Evolutionary conservation across 1,284 basidiomycete genomes (phyloP), one percentile per base, ranked within the genome.

Genomic region (Acaromyces ingoldii): DNA sequence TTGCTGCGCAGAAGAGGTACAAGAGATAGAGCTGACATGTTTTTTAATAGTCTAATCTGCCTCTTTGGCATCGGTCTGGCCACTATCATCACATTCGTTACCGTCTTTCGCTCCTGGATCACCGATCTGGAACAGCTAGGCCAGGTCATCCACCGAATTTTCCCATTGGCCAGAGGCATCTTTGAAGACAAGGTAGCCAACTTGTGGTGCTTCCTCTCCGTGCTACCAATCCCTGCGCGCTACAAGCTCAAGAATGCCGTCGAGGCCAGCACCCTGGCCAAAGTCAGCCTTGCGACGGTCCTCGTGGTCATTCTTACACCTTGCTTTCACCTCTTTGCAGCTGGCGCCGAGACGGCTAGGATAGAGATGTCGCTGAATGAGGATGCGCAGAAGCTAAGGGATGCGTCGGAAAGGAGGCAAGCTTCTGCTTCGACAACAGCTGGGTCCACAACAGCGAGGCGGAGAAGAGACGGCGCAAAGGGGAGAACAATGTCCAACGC

Each of bases 171-270:
- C 4, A 84, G 89, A 37, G 91, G 91, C 6, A 80, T 96, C 4
- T 95, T 95, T 67, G 91, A 96, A 75, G 91, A 95, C 79, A 95
- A 95, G 74, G 91, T 96, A 21, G 88, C 91, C 40, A 96, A 95
- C 73, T 88, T 93, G 68, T 96, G 91, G 78, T 95, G 72, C 55
- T 60, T 66, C 34, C 31, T 67, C 30, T 57, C 53, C 2, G 68
- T 72, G 6, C 53, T 74, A 4, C 72, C 72, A 0, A 21, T 72
- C 17, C 70, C 68, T 6, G 44, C 46, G 29, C 39, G 58, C 6
- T 63, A 53, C 47, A 70, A 72, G 57, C 54, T 66, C 21, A 62
- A 54, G 26, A 62, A 70, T 25, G 31, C 63, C 34, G 42, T 74
- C 25, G 42, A 42, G 15, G 51, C 55, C 1, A 22, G 45, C n/a